phyloP scores from a whole-genome alignment of 108 stramenopile species.

The Stephanodiscus minutulus region DNA sequence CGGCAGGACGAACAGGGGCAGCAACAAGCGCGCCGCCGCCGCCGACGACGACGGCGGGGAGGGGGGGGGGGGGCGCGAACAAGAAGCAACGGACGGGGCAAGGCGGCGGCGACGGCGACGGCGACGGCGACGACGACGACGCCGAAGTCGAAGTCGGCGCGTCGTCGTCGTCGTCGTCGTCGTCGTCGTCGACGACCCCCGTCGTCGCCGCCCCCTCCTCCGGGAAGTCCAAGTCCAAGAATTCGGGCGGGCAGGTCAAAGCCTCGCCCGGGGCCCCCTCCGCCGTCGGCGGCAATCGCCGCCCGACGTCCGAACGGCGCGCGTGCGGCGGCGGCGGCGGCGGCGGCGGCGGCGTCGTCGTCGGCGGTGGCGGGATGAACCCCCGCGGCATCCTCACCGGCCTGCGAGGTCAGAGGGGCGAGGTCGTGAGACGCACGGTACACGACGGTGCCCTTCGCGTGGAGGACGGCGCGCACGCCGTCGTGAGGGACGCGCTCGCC shows the following conservation, averaged over 20 bases:
- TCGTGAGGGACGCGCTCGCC: conserved; percentile 46
- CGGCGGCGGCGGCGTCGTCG: conserved; percentile 20
- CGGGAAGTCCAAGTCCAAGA: conserved; percentile 4
- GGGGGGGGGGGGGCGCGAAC: neutral
- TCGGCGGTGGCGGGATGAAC: conserved; percentile 50
- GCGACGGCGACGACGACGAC: neutral
- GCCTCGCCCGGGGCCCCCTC: neutral
- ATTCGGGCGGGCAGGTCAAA: neutral
- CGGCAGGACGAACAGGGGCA: conserved; percentile 9
- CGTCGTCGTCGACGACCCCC: neutral
- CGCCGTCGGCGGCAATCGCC: neutral
- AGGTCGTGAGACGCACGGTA: conserved; percentile 65
- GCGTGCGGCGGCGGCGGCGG: conserved; percentile 22
- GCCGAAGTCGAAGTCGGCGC: neutral
- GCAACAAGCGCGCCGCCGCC: neutral
- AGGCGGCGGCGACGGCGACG: neutral
- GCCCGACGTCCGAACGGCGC: conserved; percentile 36
- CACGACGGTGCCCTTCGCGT: conserved; percentile 75
- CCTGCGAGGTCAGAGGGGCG: conserved; percentile 58
- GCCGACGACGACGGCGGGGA: neutral
- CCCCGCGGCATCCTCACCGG: conserved; percentile 70
- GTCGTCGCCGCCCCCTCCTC: neutral
- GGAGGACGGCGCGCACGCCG: conserved; percentile 55
- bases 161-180: neutral
- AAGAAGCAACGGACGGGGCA: neutral